A percentile compares a stretch with the other conserved stretches of the same genome.
Evolutionary conservation across 2,329 filamentous ascomycete species (phyloP).

Genomic region (Diplodia scrobiculata): DNA sequence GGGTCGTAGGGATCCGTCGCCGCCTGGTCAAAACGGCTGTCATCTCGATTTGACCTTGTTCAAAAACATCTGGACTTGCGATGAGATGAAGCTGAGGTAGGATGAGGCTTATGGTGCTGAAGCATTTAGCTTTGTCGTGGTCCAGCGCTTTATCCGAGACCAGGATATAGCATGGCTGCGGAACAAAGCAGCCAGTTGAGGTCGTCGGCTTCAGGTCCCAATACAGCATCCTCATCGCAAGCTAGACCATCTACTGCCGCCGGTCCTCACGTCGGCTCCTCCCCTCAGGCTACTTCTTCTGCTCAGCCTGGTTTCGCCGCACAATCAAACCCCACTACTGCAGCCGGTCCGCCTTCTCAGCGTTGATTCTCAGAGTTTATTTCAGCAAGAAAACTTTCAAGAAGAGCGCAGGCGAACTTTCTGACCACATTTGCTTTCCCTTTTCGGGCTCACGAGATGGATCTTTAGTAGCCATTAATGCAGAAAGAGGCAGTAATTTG

Average conservation of each 20-base stretch:
- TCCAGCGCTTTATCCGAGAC: slow-evolving; percentile 11
- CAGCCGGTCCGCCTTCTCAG: neutral
- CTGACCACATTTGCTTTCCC: too few relatives aligned
- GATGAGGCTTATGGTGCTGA: neutral
- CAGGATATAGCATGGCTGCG: neutral
- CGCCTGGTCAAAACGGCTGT: neutral
- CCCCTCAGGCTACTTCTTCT: neutral
- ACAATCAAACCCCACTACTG: neutral
- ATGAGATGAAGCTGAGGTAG: neutral
- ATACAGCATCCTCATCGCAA: neutral
- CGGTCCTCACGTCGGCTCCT: neutral
- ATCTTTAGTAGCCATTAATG: too few relatives aligned
- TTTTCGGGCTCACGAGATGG: too few relatives aligned
- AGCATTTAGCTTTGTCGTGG: slow-evolving; percentile 1
- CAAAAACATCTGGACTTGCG: neutral
- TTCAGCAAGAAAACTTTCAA: too few relatives aligned
- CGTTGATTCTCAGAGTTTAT: neutral
- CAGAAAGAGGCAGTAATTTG: too few relatives aligned
- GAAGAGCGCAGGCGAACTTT: too few relatives aligned
- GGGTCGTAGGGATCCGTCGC: neutral
- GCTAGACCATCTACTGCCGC: neutral
- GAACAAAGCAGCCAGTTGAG: neutral
- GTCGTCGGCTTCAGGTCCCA: neutral
- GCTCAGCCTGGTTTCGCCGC: neutral
- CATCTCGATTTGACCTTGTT: neutral